A percentile compares a stretch with the other conserved stretches of the same genome.
Conservation (phyloP, 805 yeast genomes). For the Wickerhamomyces silvicola region DNA sequence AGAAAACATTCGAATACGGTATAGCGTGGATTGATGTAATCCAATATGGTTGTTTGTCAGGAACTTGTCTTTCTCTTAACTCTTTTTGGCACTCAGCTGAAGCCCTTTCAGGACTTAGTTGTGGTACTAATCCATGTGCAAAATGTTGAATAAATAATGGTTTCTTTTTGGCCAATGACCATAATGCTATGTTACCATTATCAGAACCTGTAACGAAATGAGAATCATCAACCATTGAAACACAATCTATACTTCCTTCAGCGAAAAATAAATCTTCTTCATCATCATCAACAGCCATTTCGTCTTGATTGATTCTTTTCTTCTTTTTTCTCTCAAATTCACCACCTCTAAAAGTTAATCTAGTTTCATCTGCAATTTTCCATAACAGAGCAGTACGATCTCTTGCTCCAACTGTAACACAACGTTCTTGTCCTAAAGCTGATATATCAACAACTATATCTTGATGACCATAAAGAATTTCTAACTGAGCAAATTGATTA, state of each 20-base stretch:
- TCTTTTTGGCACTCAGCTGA: constrained; percentile 42
- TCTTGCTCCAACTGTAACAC: constrained; percentile 93
- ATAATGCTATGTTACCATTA: constrained; percentile 82
- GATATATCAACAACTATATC: constrained; percentile 78
- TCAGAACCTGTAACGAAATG: constrained; percentile 94
- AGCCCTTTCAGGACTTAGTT: constrained; percentile 42
- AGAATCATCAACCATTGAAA: constrained; percentile 85
- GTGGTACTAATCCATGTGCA: constrained; percentile 70
- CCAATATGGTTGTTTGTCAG: constrained; percentile 74
- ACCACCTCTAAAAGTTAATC: constrained; percentile 90
- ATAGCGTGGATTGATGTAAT: constrained; percentile 76
- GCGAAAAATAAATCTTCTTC: constrained; percentile 36
- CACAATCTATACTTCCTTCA: constrained; percentile 90
- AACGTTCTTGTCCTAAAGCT: constrained; percentile 79
- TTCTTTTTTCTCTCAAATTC: constrained; percentile 41
- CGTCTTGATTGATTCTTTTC: no score
- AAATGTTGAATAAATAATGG: constrained; percentile 63
- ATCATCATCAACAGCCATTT: constrained; percentile 25
- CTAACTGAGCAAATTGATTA: constrained; percentile 83
- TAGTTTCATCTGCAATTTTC: constrained; percentile 94
- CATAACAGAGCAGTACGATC: constrained; percentile 94
- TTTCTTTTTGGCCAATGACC: constrained; percentile 89
- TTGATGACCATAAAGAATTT: constrained; percentile 92
- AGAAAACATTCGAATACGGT: constrained; percentile 78
- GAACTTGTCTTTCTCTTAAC: constrained; percentile 44